These are phyloP conservation scores for Malus hybrid DNA, from an alignment of 331 rosid species.

Conservation along the genomic window DNA sequence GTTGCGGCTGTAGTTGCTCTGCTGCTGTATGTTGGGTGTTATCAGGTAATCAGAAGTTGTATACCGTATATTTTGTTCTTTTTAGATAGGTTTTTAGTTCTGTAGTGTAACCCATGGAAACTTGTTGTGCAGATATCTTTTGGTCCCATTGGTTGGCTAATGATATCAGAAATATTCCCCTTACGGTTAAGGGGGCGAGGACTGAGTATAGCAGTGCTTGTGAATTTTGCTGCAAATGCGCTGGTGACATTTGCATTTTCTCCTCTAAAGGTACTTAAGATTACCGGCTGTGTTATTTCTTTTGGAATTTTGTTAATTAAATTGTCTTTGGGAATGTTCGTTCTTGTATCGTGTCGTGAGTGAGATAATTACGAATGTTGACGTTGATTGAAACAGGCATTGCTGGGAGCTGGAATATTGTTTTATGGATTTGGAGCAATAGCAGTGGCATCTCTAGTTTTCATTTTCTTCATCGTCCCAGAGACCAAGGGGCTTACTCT, in stretches of 20 bases:
- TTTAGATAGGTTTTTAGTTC: neutral
- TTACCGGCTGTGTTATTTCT: neutral
- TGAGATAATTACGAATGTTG: neutral
- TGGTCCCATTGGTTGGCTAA: slow-evolving; percentile 98
- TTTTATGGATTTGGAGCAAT: slow-evolving; percentile 65
- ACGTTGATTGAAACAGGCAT: slow-evolving; percentile 27
- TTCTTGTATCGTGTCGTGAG: neutral
- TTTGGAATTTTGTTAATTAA: neutral
- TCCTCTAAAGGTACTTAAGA: slow-evolving; percentile 61
- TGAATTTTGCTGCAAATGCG: slow-evolving; percentile 84
- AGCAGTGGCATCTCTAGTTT: slow-evolving; percentile 60
- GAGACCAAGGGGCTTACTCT: slow-evolving; percentile 98
- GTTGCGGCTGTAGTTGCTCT: slow-evolving; percentile 71
- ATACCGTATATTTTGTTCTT: neutral
- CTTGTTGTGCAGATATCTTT: slow-evolving; percentile 65
- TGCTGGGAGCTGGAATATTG: slow-evolving; percentile 79
- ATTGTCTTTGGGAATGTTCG: too few species aligned
- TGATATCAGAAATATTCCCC: slow-evolving; percentile 94
- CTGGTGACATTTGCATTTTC: slow-evolving; percentile 87
- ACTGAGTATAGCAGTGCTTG: slow-evolving; percentile 83
- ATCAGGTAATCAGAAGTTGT: slow-evolving; percentile 57
- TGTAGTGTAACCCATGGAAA: neutral
- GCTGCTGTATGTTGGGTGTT: slow-evolving; percentile 80
- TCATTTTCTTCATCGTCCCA: slow-evolving; percentile 71
- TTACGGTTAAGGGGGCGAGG: slow-evolving; percentile 83